These are phyloP conservation scores for Xylaria scruposa DNA, from an alignment of 495 filamentous ascomycete species.

Conservation along the genomic window DNA sequence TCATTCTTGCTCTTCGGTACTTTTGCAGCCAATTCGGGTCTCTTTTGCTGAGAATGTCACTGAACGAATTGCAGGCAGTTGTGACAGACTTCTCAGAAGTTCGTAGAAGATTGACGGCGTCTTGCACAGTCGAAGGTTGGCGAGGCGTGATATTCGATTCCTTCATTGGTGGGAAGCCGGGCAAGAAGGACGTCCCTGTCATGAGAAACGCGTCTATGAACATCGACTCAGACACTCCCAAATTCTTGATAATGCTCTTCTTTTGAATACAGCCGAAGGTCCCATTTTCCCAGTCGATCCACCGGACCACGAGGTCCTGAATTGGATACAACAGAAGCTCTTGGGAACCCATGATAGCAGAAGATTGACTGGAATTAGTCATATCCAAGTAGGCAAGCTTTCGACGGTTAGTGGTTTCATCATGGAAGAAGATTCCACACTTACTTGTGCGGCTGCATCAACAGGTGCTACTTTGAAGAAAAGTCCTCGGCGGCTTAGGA, in stretches of 20 bases:
- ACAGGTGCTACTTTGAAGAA: slow-evolving; percentile 90
- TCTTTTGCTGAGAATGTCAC: slow-evolving; percentile 68
- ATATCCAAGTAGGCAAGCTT: slow-evolving; percentile 85
- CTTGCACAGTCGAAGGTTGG: slow-evolving; percentile 65
- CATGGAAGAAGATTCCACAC: slow-evolving; percentile 18
- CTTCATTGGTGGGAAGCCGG: slow-evolving; percentile 76
- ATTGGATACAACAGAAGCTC: slow-evolving; percentile 88
- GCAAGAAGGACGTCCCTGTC: slow-evolving; percentile 80
- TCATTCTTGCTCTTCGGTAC: slow-evolving; percentile 82
- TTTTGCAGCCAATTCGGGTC: slow-evolving; percentile 80
- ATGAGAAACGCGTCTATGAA: slow-evolving; percentile 87
- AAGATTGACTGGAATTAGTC: slow-evolving; percentile 69
- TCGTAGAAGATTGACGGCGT: slow-evolving; percentile 75
- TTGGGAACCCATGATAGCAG: slow-evolving; percentile 83
- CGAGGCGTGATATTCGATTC: slow-evolving; percentile 52
- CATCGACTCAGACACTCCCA: slow-evolving; percentile 71
- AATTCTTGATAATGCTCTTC: slow-evolving; percentile 69
- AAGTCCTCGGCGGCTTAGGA: slow-evolving; percentile 71
- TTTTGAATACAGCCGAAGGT: slow-evolving; percentile 76
- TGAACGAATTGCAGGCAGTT: slow-evolving; percentile 69
- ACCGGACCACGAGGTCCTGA: slow-evolving; percentile 76
- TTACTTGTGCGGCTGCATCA: slow-evolving; percentile 86
- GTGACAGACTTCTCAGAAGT: slow-evolving; percentile 67
- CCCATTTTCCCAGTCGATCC: slow-evolving; percentile 71
- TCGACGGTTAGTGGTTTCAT: slow-evolving; percentile 32